Percentiles rank a stretch among this genome's conserved stretches.
Conservation (phyloP, 169 alveolate genomes). For the Eimeria necatrix region DNA sequence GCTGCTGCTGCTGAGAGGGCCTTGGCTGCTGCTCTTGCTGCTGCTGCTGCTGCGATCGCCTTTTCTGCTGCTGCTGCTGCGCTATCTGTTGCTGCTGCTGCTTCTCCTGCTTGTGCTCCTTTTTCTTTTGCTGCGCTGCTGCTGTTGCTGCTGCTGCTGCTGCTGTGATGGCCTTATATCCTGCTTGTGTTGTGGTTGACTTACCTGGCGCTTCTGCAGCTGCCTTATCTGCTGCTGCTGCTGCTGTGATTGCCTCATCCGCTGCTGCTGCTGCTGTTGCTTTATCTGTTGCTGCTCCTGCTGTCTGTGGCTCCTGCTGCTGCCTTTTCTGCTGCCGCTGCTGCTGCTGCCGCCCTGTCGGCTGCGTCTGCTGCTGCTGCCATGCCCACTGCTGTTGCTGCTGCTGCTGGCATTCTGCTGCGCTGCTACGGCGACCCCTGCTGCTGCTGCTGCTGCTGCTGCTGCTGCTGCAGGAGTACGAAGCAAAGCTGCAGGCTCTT, state of each 20-base stretch:
- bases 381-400: no score
- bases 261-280: background rate
- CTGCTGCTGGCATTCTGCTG: no score
- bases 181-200: background rate
- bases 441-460: no score
- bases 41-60: no score
- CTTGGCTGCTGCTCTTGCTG: no score
- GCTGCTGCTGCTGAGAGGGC: conserved; percentile 20
- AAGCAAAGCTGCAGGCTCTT: conserved; percentile 59
- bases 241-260: background rate
- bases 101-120: no score
- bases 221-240: background rate
- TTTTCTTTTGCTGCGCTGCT: no score
- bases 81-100: background rate
- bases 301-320: no score
- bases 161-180: background rate
- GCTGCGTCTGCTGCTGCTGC: no score
- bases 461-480: conserved; percentile 19
- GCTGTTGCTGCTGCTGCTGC: background rate
- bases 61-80: conserved; percentile 6
- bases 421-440: no score
- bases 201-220: background rate
- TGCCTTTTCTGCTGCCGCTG: no score
- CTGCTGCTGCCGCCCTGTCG: no score
- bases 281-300: background rate